phyloP scores from a whole-genome alignment of 257 asterid species.

The Lycium ferocissimum region DNA sequence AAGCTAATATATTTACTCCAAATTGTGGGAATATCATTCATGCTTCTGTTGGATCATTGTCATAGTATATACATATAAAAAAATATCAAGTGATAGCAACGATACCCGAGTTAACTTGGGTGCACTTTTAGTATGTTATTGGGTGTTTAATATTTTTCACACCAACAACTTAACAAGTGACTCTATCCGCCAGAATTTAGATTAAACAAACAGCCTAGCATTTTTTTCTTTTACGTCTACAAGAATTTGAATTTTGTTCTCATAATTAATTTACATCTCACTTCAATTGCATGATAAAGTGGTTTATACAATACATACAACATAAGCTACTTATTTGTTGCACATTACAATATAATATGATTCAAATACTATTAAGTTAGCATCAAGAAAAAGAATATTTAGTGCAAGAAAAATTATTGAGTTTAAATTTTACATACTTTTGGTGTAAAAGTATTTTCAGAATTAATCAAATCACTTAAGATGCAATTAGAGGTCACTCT shows the following conservation, averaged over 20 bases:
- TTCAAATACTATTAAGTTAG: too few species aligned
- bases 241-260: neutral
- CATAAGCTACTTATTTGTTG: neutral
- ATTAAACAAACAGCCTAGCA: too few species aligned
- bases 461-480: too few species aligned
- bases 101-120: neutral
- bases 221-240: neutral
- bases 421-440: too few species aligned
- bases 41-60: neutral
- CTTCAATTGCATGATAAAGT: neutral
- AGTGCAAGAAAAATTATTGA: too few species aligned
- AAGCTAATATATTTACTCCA: neutral
- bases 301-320: too few species aligned
- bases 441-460: too few species aligned
- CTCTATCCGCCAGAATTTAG: too few species aligned
- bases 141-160: neutral
- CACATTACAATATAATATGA: too few species aligned
- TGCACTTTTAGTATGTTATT: neutral
- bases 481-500: too few species aligned
- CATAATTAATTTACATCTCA: neutral
- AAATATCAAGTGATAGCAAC: neutral
- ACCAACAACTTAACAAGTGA: too few species aligned
- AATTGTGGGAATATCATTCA: neutral
- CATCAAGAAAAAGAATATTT: too few species aligned
- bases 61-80: neutral